phyloP scores from a whole-genome alignment of 2,329 filamentous ascomycete genomes.

The Dothideomycetes sp. region DNA sequence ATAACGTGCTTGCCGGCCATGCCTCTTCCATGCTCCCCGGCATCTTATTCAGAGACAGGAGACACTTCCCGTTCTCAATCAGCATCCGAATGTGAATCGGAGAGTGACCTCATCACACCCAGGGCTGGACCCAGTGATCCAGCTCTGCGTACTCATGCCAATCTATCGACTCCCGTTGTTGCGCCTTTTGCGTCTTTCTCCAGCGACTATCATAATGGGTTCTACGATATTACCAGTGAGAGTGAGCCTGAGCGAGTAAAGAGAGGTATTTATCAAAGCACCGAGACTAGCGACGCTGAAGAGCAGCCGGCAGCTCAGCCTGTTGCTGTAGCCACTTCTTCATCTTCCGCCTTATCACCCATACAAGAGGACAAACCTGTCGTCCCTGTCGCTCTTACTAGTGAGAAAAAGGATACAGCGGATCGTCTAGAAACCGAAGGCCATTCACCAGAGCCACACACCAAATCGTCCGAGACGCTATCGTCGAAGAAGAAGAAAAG shows the following conservation, averaged over 20 bases:
- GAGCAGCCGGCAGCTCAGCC: constrained; percentile 9
- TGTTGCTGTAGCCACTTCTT: neutral
- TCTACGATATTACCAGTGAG: constrained; percentile 15
- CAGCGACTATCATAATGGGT: constrained; percentile 12
- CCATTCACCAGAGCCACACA: neutral
- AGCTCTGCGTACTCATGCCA: constrained; percentile 20
- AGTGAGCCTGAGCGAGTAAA: constrained; percentile 12
- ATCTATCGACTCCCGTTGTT: constrained; percentile 17
- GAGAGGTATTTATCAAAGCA: constrained; percentile 9
- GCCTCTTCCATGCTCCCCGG: constrained; percentile 26
- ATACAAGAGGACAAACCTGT: neutral
- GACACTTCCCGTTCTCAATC: constrained; percentile 20
- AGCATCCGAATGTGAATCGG: constrained; percentile 21
- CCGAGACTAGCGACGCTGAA: constrained; percentile 11
- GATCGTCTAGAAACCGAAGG: constrained; percentile 3
- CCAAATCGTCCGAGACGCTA: neutral
- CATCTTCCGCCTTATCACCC: neutral
- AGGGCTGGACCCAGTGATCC: constrained; percentile 26
- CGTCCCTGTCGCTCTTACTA: neutral
- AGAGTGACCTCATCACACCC: constrained; percentile 26
- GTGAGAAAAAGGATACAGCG: neutral
- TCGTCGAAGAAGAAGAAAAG: constrained; percentile 1
- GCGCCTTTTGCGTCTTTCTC: constrained; percentile 14
- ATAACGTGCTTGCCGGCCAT: constrained; percentile 8
- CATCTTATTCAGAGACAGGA: constrained; percentile 22